Base-by-base conservation (phyloP, 2,329 filamentous ascomycete genomes). In the Dactylellina drechsleri region DNA sequence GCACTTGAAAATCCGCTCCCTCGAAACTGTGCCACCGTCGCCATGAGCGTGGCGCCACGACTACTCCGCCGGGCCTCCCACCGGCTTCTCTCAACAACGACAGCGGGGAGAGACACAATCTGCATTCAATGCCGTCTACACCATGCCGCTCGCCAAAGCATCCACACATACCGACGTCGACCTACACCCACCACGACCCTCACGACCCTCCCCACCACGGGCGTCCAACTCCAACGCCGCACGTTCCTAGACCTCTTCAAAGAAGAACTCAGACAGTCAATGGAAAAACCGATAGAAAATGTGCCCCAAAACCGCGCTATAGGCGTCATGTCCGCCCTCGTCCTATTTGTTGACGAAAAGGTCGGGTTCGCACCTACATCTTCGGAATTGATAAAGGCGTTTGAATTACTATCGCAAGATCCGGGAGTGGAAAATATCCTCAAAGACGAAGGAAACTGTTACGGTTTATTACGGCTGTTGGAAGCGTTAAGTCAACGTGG, bases 11-110 rank as follows among this genome's bases (percentile, higher is more conserved):
- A 47, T 8, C 43, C 13, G 16, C 43, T 41, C 13, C 23, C 7
- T 31, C 31, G 15, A 47, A 16, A 47, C 20, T 36, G 23, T 47
- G 43, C 58, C 43, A 60, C 56, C 62, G 56, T 59, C 65, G 64
- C 61, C 36, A 75, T 75, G 71, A 75, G 71, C 57, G 71, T 68
- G 64, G 36, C 71, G 47, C 71, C 71, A 47, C 71, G 71, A 58
- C 71, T 75, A 36, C 71, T 75, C 31, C 71, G 71, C 36, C 58
- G 71, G 61, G 64, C 65, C 43, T 68, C 71, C 40, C 71, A 68
- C 67, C 41, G 64, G 58, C 49, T 75, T 20, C 49, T 59, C 18
- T 64, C 54, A 41, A 47, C 26, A 23, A 36, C 70, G 41, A 26
- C 62, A 18, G 41, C 43, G 45, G 23, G 23, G 13, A 62, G 45